Base-by-base conservation (phyloP, 495 filamentous ascomycete species). In the Hypoxylon lenormandii region DNA sequence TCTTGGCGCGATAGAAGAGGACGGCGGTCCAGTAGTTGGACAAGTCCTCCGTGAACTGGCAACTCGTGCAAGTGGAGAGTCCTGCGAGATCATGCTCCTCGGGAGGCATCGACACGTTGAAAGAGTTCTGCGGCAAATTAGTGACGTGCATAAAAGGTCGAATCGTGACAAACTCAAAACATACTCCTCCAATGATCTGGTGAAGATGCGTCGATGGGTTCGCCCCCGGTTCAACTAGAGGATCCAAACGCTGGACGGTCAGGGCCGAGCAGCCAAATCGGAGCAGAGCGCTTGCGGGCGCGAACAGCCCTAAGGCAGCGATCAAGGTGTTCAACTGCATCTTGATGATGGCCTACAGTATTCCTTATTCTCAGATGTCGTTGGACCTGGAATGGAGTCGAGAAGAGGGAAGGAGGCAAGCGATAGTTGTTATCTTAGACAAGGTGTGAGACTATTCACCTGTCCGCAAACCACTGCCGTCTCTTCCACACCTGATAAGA, bases 181-280 rank as follows among this genome's bases (percentile, higher is more conserved):
- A 82, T 78, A 86, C 89, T 48, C 81, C 78, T 73, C 79, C 80
- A 15, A 82, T 78, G 21, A 82, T 76, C 49, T 82, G 80, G 23
- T 82, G 80, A 52, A 82, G 76, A 76, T 82, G 80, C 3, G 78
- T 76, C 15, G 78, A 79, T 19, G 78, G 79, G 18, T 68, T 69
- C 47, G 70, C 26, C 16, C 79, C 78, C 5, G 78, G 77, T 36
- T 77, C 79, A 54, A 81, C 79, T 5, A 81, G 56, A 13, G 80
- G 80, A 43, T 81, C 80, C 5, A 81, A 57, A 15, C 80, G 80
- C 22, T 79, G 72, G 52, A 83, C 80, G 11, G 80, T 80, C 28
- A 84, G 71, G 61, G 79, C 79, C 15, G 82, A 81, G 63, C 82
- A 84, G 66, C 78, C 73, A 62, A 84, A 78, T 13, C 78, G 77